Evolutionary conservation across 805 yeast species (phyloP).

Genomic region (Suhomyces vadensis): DNA sequence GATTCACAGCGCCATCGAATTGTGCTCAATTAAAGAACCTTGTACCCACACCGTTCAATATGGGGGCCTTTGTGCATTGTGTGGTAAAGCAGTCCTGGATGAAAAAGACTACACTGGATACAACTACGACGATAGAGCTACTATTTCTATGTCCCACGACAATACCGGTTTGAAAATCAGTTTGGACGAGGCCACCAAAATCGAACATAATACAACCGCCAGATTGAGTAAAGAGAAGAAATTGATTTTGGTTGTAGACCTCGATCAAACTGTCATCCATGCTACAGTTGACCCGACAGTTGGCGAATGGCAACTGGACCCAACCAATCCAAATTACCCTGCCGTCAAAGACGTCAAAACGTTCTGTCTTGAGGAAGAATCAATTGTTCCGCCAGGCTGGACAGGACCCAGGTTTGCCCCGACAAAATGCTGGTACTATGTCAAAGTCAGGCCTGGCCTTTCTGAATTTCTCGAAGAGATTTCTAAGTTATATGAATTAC

Average conservation of each 20-base stretch:
- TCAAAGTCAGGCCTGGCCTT: slow-evolving; percentile 88
- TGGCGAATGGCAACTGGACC: slow-evolving; percentile 92
- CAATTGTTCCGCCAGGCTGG: slow-evolving; percentile 56
- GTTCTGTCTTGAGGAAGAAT: slow-evolving; percentile 78
- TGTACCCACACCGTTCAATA: slow-evolving; percentile 92
- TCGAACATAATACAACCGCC: slow-evolving; percentile 67
- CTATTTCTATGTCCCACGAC: slow-evolving; percentile 87
- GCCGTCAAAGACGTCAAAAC: slow-evolving; percentile 79
- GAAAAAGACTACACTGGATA: slow-evolving; percentile 75
- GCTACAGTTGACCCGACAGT: slow-evolving; percentile 98
- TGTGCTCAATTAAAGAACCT: slow-evolving; percentile 69
- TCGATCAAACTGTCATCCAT: slow-evolving; percentile 96
- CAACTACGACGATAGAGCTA: slow-evolving; percentile 70
- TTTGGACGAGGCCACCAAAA: slow-evolving; percentile 78
- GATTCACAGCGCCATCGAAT: slow-evolving; percentile 41
- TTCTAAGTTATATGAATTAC: slow-evolving; percentile 75
- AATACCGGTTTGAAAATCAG: slow-evolving; percentile 82
- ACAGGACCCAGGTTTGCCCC: slow-evolving; percentile 61
- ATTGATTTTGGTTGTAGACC: slow-evolving; percentile 88
- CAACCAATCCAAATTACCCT: slow-evolving; percentile 78
- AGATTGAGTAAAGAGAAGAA: slow-evolving; percentile 62
- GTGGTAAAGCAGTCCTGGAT: slow-evolving; percentile 75
- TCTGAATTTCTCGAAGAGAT: slow-evolving; percentile 67
- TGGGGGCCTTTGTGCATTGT: slow-evolving; percentile 91
- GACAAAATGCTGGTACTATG: slow-evolving; percentile 82